Evolutionary conservation across 176 grass and related monocot genomes (phyloP).

Genomic region (Thinopyrum elongatum): DNA sequence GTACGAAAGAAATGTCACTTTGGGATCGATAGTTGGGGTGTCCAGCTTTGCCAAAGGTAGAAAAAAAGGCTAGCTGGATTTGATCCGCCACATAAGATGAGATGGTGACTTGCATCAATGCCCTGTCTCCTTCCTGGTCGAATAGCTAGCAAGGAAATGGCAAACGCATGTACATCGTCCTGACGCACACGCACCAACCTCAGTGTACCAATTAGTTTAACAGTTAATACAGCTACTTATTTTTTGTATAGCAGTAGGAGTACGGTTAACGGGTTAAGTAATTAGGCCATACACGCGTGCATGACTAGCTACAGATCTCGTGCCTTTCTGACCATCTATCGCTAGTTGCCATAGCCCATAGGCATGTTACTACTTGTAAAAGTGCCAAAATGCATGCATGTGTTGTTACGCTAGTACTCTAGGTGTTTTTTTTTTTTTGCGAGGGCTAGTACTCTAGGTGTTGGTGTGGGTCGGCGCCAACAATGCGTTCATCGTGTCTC

Average conservation of each 20-base stretch:
- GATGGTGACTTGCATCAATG: conserved; percentile 21
- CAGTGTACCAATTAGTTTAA: not conserved
- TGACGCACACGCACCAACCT: not conserved
- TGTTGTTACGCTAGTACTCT: not conserved
- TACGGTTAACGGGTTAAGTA: not conserved
- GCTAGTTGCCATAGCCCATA: not conserved
- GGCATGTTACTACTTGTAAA: conserved; percentile 35
- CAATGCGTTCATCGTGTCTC: conserved; percentile 27
- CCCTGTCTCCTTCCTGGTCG: conserved; percentile 8
- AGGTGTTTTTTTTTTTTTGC: too few relatives aligned
- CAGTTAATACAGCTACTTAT: not conserved
- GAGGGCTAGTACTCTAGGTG: not conserved
- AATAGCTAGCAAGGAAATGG: not conserved
- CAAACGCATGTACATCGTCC: not conserved
- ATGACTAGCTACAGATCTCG: not conserved
- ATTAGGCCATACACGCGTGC: not conserved
- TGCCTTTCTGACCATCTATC: not conserved
- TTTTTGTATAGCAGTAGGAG: not conserved
- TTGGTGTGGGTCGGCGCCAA: conserved; percentile 31
- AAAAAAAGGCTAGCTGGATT: conserved; percentile 7
- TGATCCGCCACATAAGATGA: conserved; percentile 3
- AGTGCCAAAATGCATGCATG: conserved; percentile 5
- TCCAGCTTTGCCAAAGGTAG: conserved; percentile 36
- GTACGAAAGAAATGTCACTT: conserved; percentile 38
- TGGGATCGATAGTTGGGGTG: conserved; percentile 21